Evolutionary conservation across 1,139 yeast genomes (phyloP), one percentile per base, ranked within the genome.

Genomic region (Chernovozyma sophiae-reginae): DNA sequence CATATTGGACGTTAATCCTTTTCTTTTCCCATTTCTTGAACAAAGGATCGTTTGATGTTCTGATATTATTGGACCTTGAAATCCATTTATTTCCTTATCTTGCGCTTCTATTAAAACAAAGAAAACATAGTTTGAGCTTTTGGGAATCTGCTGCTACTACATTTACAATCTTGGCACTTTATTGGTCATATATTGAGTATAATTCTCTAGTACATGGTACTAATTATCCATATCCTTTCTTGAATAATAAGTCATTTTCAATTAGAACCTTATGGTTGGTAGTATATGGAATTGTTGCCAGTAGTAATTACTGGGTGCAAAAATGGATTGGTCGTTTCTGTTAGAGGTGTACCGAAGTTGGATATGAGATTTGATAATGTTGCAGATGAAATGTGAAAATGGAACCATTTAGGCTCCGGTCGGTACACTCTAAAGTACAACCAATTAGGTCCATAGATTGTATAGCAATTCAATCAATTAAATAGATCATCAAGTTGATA

Each of bases 151-250:
- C 35, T 6, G 22, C 15, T 17, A 18, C 28, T 13, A 41, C 43
- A 4, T 20, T 18, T 25, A 20, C 32, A 5, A 24, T 34, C 15
- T 34, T 42, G 33, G 32, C 31, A 11, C 25, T 18, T 7, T 37
- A 38, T 31, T 38, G 42, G 42, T 3, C 31, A 8, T 24, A 25
- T 22, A 36, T 43, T n/a, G 37, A 36, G 23, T 28, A 25, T 31
- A 31, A 24, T 33, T 31, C 31, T 20, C 14, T 10, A 12, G 12
- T 17, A n/a, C 12, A 15, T 24, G 13, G 31, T 5, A 13, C 25
- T 5, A 27, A 38, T 13, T 49, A 43, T 35, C 57, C 57, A 3
- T 53, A 53, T 37, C 57, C 57, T 11, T 47, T 52, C 25, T 38
- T 53, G 32, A 43, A 43, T n/a, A 41, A 37, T 2, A 15, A 35